Evolutionary conservation across 257 asterid genomes (phyloP).

Genomic region (Solanum habrochaites): DNA sequence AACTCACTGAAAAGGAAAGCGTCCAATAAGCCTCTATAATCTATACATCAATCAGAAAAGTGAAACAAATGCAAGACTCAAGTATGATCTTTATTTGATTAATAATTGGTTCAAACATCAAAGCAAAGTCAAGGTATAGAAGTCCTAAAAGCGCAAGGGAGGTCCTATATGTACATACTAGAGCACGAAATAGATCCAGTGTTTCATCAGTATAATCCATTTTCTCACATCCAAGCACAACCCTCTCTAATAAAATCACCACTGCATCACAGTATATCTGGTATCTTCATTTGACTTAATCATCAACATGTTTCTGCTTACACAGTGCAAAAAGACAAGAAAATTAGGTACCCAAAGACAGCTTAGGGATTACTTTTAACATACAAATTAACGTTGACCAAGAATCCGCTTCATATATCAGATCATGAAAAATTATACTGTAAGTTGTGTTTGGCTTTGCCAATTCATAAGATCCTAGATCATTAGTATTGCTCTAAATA

Average conservation of each 20-base stretch:
- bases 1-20: neutral
- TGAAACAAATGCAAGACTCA: neutral
- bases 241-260: conserved; percentile 11
- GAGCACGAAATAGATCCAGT: neutral
- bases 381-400: neutral
- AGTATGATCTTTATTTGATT: neutral
- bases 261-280: conserved; percentile 51
- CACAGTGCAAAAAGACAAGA: neutral
- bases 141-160: neutral
- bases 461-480: neutral
- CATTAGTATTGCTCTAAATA: neutral
- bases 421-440: neutral
- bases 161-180: neutral
- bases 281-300: conserved; percentile 65
- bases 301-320: conserved; percentile 39
- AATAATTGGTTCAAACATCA: neutral
- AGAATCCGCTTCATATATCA: neutral
- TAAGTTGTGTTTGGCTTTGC: neutral
- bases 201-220: neutral
- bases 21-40: neutral
- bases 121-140: neutral
- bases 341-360: neutral
- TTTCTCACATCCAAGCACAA: neutral
- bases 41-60: neutral
- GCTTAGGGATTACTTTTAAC: neutral